A percentile compares a stretch with the other conserved stretches of the same genome.
These are phyloP conservation scores for Neonectria ditissima DNA, from an alignment of 2,329 filamentous ascomycete species.

Conservation along the genomic window DNA sequence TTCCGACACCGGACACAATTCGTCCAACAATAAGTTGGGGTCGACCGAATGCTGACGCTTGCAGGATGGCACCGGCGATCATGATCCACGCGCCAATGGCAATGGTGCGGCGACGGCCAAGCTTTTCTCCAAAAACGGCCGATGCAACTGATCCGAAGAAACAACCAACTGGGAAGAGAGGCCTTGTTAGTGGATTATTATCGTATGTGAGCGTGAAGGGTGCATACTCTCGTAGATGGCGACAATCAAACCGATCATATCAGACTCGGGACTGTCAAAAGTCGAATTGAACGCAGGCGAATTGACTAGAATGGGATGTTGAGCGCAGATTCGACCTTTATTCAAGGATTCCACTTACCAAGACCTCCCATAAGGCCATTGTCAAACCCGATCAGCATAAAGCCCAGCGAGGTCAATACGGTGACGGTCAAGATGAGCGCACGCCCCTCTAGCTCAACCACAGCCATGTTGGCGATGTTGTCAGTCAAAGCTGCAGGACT, in stretches of 20 bases:
- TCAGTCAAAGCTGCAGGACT: too few relatives aligned
- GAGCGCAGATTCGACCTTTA: conserved; percentile 23
- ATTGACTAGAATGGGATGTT: conserved; percentile 47
- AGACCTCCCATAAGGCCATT: conserved; percentile 59
- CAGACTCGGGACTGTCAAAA: conserved; percentile 53
- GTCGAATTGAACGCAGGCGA: conserved; percentile 54
- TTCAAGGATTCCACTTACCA: conserved; percentile 29
- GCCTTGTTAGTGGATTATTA: background rate
- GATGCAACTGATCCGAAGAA: conserved; percentile 46
- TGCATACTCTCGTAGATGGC: conserved; percentile 56
- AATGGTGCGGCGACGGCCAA: conserved; percentile 58
- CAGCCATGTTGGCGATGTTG: conserved; percentile 13
- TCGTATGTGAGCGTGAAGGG: background rate
- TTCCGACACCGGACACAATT: conserved; percentile 60
- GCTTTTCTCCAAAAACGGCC: conserved; percentile 55
- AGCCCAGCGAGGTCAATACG: conserved; percentile 58
- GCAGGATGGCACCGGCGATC: conserved; percentile 59
- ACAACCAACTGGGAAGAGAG: conserved; percentile 40
- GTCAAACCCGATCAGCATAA: conserved; percentile 61
- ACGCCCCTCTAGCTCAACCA: conserved; percentile 46
- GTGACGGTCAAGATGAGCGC: conserved; percentile 57
- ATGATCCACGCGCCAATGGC: conserved; percentile 57
- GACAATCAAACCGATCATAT: conserved; percentile 60
- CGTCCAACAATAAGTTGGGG: conserved; percentile 59
- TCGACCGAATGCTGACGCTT: conserved; percentile 57